Evolutionary conservation across 2,329 filamentous ascomycete species (phyloP).

Genomic region (Ophiostoma himal-ulmi): DNA sequence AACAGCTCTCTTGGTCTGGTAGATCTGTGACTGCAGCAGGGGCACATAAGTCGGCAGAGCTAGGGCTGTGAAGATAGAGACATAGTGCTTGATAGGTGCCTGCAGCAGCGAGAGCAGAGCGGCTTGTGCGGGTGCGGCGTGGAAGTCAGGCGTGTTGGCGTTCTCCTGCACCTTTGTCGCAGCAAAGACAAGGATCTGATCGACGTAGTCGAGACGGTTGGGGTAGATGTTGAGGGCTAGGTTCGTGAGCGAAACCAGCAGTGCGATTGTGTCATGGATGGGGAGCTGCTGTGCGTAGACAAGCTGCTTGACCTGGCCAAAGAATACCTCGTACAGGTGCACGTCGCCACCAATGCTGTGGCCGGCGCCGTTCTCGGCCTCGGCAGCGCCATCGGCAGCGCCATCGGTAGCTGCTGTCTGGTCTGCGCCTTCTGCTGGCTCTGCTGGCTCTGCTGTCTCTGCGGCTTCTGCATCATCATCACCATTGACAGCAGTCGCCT

Average conservation of each 20-base stretch:
- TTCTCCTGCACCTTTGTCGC: constrained; percentile 81
- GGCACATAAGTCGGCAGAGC: constrained; percentile 88
- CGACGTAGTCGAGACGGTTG: constrained; percentile 84
- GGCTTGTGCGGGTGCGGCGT: constrained; percentile 79
- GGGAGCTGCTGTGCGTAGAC: constrained; percentile 86
- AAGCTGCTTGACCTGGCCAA: constrained; percentile 88
- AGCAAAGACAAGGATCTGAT: constrained; percentile 87
- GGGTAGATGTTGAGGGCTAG: constrained; percentile 89
- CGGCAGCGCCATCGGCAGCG: constrained; percentile 26
- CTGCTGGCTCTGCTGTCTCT: not conserved
- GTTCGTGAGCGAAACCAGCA: constrained; percentile 90
- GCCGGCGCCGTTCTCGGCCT: constrained; percentile 28
- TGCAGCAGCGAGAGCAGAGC: constrained; percentile 86
- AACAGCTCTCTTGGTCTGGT: constrained; percentile 82
- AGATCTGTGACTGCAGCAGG: constrained; percentile 84
- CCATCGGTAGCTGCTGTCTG: not conserved
- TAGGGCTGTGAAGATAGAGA: constrained; percentile 92
- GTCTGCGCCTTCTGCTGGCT: constrained; percentile 27
- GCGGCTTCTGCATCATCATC: constrained; percentile 28
- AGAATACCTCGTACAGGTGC: constrained; percentile 94
- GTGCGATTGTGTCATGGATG: constrained; percentile 88
- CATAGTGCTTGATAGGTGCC: constrained; percentile 81
- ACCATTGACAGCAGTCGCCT: constrained; percentile 37
- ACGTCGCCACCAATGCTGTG: constrained; percentile 62
- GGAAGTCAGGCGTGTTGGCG: constrained; percentile 89